Evolutionary conservation across 129 eudicot species (phyloP), one percentile per base, ranked within the genome.

Genomic region (Cynara cardunculus): DNA sequence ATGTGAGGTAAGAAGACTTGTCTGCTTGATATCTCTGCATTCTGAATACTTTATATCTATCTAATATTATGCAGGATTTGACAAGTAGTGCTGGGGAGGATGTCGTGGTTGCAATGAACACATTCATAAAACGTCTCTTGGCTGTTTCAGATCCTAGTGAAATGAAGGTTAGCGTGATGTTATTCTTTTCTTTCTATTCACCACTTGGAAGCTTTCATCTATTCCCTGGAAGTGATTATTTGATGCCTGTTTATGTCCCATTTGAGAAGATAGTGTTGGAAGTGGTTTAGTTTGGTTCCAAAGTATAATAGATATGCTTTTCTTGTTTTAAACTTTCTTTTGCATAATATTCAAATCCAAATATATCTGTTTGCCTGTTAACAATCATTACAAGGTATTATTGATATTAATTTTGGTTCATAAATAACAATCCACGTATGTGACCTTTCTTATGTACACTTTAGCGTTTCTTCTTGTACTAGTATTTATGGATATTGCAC

Each of bases 71-170:
- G 76, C 87, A 95, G 97, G 99, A 95, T 69, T 87, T 95, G 83
- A 89, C 99, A 27, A 95, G 93, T 83, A 95, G 87, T 75, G 99
- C 97, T 46, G 99, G 99, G 34, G 97, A 95, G 86, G 99, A 95
- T 88, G 97, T 89, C 24, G 90, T 95, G 32, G 75, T 90, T 83
- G 99, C 99, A 64, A 95, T 95, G 97, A 92, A 95, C 82, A 88
- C 99, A 11, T 95, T 95, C 81, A 90, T 95, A 34, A 95, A 95
- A 72, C 96, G 99, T 39, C 90, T 95, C 31, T 81, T 95, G 87
- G 97, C 97, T 32, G 93, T 90, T 80, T 87, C 96, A 31, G 99
- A 94, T 87, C 97, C 99, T 85, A 90, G 68, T 62, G 93, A 90
- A 80, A 92, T 95, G 97, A 95, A 92, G 99, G 99, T 95, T 72